Conservation (phyloP, 2,329 filamentous ascomycete genomes). For the Rhinocladiella similis region DNA sequence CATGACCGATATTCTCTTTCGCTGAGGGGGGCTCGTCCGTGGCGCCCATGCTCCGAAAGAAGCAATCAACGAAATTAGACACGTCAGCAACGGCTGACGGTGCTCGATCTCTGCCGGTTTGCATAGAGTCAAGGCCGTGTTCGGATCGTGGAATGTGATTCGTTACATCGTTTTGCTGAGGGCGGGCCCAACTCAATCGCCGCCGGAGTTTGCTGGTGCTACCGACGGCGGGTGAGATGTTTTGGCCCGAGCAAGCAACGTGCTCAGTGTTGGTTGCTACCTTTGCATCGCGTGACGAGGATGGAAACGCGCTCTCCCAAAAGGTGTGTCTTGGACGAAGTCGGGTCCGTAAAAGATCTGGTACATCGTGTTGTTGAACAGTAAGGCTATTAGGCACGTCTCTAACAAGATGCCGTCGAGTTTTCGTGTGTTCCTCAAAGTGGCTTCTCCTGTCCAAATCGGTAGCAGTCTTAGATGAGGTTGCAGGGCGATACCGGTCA, state of each 20-base stretch:
- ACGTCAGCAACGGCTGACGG: too few species aligned
- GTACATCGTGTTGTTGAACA: not conserved
- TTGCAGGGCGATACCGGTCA: not conserved
- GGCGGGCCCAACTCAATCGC: too few species aligned
- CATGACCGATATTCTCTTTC: not conserved
- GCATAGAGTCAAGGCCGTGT: too few species aligned
- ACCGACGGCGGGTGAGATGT: too few species aligned
- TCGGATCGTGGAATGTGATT: too few species aligned
- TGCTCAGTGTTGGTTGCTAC: not conserved
- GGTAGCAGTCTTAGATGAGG: not conserved
- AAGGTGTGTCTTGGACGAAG: not conserved
- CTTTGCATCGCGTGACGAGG: not conserved
- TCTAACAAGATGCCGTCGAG: constrained; percentile 17
- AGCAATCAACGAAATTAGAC: too few species aligned
- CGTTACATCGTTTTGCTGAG: too few species aligned
- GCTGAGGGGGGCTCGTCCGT: not conserved
- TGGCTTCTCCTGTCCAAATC: constrained; percentile 7
- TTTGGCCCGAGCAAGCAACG: not conserved
- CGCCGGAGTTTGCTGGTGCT: too few species aligned
- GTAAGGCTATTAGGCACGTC: not conserved
- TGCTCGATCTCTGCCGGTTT: too few species aligned
- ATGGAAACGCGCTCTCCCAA: not conserved
- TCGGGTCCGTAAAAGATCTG: constrained; percentile 1
- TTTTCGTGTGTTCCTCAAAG: constrained; percentile 23
- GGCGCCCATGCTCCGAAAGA: not conserved